A percentile compares a stretch with the other conserved stretches of the same genome.
These are phyloP conservation scores for Jatropha multifida DNA, from an alignment of 441 rosid species.

Conservation along the genomic window DNA sequence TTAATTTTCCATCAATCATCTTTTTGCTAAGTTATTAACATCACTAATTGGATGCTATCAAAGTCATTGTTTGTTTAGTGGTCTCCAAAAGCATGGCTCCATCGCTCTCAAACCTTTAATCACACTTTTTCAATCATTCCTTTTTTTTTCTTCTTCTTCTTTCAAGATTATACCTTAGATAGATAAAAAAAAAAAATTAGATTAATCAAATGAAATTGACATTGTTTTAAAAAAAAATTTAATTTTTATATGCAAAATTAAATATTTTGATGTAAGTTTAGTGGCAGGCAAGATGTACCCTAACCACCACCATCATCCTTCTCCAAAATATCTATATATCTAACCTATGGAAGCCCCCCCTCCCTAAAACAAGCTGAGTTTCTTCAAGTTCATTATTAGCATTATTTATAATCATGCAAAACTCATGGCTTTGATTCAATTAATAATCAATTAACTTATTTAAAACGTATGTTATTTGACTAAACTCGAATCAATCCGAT, in stretches of 20 bases:
- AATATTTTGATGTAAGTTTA: background rate
- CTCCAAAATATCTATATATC: background rate
- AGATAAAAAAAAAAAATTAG: too few relatives aligned
- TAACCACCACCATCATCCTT: background rate
- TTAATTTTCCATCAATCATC: slow-evolving; percentile 21
- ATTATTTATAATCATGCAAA: slow-evolving; percentile 4
- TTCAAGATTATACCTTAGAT: too few relatives aligned
- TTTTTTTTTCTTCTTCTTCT: too few relatives aligned
- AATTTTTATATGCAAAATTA: too few relatives aligned
- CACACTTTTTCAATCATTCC: background rate
- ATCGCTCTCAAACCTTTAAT: slow-evolving; percentile 13
- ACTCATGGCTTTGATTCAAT: background rate
- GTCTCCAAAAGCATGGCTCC: slow-evolving; percentile 25
- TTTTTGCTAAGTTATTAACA: slow-evolving; percentile 9
- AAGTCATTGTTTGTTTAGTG: slow-evolving; percentile 29
- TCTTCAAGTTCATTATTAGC: background rate
- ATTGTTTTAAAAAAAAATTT: too few relatives aligned
- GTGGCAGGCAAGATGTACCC: background rate
- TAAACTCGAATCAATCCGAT: background rate
- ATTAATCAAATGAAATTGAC: too few relatives aligned
- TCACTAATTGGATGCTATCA: slow-evolving; percentile 16
- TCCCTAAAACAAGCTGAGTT: background rate
- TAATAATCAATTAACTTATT: background rate
- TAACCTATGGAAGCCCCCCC: background rate
- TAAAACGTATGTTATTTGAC: background rate